Evolutionary conservation across 352 stramenopile species (phyloP), one percentile per base, ranked within the genome.

Genomic region (Poterioochromonas sp.): DNA sequence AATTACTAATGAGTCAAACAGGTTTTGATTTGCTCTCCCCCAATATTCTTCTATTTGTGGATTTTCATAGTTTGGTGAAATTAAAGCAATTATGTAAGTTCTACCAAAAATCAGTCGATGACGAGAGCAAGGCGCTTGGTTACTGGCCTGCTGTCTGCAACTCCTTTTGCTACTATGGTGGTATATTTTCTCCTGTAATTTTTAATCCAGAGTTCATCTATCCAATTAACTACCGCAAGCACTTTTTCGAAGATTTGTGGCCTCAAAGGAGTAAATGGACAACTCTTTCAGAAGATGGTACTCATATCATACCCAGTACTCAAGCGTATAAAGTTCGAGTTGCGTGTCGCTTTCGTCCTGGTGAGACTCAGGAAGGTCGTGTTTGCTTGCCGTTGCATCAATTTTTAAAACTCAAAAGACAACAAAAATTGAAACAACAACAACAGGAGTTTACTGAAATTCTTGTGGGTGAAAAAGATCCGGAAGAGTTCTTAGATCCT

Each of bases 381-480:
- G 12, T 71, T 11, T 40, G 2, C 32, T 29, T 71, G 11, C 62
- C 62, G 8, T 44, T 71, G 29, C 15, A 43, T 43, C 62, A 71
- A 71, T 71, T 71, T 49, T 29, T 71, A 32, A 43, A 49, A 43
- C 8, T 71, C 12, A 18, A 32, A 26, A 5, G 29, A 32, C 15
- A 43, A 43, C 3, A 44, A n/a, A 37, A 71, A 32, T n/a, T 5
- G 8, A 44, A 44, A 8, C 15, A 71, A 44, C 11, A 44, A 44
- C 8, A 11, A 35, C 11, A 5, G 5, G n/a, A 65, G 5, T 29
- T 29, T 39, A 32, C 5, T 29, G 54, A 65, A 39, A 44, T 44
- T 71, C 40, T 71, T 49, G 62, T 71, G 20, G 62, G 62, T 15
- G 62, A 71, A 71, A 8, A 11, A 35, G 62, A 40, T 47, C 62